Evolutionary conservation across 2,329 filamentous ascomycete species (phyloP).

Genomic region (Bertia moriformis): DNA sequence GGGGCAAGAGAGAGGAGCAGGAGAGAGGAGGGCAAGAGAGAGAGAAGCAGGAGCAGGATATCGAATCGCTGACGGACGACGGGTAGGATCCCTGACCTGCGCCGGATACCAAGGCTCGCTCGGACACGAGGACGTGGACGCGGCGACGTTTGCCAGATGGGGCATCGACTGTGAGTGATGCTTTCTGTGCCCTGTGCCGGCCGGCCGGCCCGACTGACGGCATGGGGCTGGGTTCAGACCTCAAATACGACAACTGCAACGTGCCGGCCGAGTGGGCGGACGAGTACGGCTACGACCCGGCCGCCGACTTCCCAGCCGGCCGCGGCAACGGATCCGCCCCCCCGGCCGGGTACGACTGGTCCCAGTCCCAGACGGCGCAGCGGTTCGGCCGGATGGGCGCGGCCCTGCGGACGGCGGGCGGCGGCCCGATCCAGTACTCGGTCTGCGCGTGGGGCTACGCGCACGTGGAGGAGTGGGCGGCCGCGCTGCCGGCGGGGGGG

Average conservation of each 20-base stretch:
- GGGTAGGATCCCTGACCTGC: conserved; percentile 28
- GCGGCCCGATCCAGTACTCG: conserved; percentile 30
- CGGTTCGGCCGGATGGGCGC: conserved; percentile 36
- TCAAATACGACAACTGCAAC: conserved; percentile 44
- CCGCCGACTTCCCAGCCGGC: conserved; percentile 14
- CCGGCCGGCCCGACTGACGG: not conserved
- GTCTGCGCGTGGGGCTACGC: conserved; percentile 38
- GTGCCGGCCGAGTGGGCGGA: conserved; percentile 17
- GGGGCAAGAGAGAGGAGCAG: no score
- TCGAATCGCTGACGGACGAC: conserved; percentile 7
- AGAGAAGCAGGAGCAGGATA: no score
- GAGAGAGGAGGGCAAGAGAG: no score
- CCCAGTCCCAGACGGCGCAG: conserved; percentile 25
- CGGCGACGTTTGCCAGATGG: conserved; percentile 39
- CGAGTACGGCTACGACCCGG: conserved; percentile 5
- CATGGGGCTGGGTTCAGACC: conserved; percentile 14
- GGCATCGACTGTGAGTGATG: conserved; percentile 33
- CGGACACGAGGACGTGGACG: conserved; percentile 41
- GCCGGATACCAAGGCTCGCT: conserved; percentile 40
- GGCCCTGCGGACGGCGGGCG: conserved; percentile 22
- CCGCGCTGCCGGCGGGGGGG: conserved; percentile 25
- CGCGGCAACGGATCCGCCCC: conserved; percentile 25
- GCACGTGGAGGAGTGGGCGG: conserved; percentile 32
- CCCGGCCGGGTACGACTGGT: conserved; percentile 30
- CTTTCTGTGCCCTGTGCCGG: not conserved